Evolutionary conservation across 768 basidiomycete genomes (phyloP).

Genomic region (Trametes gibbosa): DNA sequence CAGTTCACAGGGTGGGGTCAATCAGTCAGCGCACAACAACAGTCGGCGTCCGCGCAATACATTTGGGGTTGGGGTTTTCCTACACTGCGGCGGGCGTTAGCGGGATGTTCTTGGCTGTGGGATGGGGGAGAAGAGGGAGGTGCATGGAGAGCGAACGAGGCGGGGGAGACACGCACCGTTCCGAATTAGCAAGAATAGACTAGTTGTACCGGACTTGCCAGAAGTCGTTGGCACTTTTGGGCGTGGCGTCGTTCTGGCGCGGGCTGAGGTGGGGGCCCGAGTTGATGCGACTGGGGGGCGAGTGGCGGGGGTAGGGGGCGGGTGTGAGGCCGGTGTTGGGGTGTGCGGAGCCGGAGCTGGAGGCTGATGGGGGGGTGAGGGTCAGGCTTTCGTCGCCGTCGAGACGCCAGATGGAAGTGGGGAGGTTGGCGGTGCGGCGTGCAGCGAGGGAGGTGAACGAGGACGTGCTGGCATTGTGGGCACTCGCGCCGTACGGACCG

Average conservation of each 20-base stretch:
- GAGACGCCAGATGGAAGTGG: constrained; percentile 65
- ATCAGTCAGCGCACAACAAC: constrained; percentile 4
- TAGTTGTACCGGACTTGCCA: constrained; percentile 15
- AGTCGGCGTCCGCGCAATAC: constrained; percentile 5
- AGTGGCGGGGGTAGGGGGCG: background rate
- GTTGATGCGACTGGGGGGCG: no score
- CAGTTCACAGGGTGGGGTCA: background rate
- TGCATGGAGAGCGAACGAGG: background rate
- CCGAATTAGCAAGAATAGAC: constrained; percentile 2
- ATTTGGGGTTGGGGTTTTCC: constrained; percentile 1
- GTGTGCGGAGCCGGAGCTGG: no score
- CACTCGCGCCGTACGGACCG: background rate
- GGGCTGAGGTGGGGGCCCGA: no score
- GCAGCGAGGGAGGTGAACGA: constrained; percentile 23
- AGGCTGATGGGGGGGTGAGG: no score
- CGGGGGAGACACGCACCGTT: constrained; percentile 1
- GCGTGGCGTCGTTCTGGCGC: no score
- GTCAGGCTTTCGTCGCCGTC: constrained; percentile 69
- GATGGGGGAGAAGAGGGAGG: background rate
- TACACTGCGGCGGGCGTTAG: constrained; percentile 1
- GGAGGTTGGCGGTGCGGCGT: constrained; percentile 22
- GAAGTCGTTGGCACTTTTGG: constrained; percentile 17
- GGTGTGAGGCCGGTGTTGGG: background rate
- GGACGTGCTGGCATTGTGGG: constrained; percentile 6
- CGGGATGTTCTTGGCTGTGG: background rate